These are phyloP conservation scores for Cercophora scortea DNA, from an alignment of 495 filamentous ascomycete genomes.

Conservation along the genomic window DNA sequence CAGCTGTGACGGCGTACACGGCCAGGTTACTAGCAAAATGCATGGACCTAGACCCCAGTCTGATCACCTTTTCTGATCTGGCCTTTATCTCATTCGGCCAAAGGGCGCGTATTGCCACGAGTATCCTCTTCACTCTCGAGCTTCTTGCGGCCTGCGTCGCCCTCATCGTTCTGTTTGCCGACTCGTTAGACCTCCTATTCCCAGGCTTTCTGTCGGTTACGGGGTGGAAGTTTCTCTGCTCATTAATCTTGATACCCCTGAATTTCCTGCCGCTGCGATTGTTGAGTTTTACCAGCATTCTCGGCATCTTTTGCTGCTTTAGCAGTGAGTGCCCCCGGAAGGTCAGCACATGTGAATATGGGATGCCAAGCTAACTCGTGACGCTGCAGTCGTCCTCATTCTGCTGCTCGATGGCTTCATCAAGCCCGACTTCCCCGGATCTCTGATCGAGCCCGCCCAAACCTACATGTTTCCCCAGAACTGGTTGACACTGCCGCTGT, in stretches of 20 bases:
- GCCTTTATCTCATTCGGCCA: constrained; percentile 90
- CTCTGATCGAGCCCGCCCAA: constrained; percentile 70
- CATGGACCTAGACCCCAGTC: constrained; percentile 65
- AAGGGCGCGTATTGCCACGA: constrained; percentile 68
- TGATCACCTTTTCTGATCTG: constrained; percentile 87
- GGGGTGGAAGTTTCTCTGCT: constrained; percentile 83
- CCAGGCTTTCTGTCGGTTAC: constrained; percentile 57
- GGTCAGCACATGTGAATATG: no score
- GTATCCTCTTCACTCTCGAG: constrained; percentile 81
- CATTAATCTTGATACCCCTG: constrained; percentile 71
- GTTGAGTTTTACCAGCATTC: constrained; percentile 80
- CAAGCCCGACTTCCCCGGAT: constrained; percentile 74
- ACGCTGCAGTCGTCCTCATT: constrained; percentile 61
- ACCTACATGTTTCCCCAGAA: constrained; percentile 74
- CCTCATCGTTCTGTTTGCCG: constrained; percentile 86
- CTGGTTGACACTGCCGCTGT: constrained; percentile 85
- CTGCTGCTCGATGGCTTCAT: constrained; percentile 79
- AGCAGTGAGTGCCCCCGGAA: constrained; percentile 53
- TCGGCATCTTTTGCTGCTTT: constrained; percentile 83
- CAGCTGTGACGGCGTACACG: constrained; percentile 74
- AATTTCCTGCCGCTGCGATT: constrained; percentile 79
- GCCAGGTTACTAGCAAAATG: constrained; percentile 82
- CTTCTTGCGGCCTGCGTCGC: constrained; percentile 85
- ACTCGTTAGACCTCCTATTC: constrained; percentile 74
- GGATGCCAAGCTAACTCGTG: not conserved